phyloP scores from a whole-genome alignment of 139 green algal genomes.

The Dunaliella primolecta region DNA sequence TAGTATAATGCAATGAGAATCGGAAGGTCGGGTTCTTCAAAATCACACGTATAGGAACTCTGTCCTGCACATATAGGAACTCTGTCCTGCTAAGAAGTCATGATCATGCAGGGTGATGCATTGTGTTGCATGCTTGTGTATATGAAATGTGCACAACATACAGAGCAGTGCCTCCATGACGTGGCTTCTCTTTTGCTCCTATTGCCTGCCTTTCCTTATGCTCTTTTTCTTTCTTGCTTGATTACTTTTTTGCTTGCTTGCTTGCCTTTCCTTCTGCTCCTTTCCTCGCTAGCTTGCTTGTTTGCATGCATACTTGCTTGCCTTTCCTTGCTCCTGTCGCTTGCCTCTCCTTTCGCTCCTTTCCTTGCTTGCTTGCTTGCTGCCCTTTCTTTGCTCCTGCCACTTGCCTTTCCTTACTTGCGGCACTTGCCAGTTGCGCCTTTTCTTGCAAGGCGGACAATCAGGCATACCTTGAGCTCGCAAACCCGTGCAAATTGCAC shows the following conservation, averaged over 20 bases:
- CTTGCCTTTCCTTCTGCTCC: not conserved
- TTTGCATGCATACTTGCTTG: not conserved
- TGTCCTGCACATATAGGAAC: not conserved
- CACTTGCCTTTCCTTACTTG: no score
- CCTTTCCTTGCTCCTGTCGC: not conserved
- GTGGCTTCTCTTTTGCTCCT: not conserved
- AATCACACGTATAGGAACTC: not conserved
- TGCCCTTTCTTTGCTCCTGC: no score
- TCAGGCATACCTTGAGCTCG: slow-evolving; percentile 55
- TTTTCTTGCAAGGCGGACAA: not conserved
- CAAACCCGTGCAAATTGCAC: slow-evolving; percentile 46
- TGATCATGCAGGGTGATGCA: not conserved
- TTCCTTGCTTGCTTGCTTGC: not conserved
- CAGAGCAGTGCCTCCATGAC: not conserved
- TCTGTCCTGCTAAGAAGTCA: not conserved
- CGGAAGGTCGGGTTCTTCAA: no score
- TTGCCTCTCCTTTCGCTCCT: not conserved
- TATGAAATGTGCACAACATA: not conserved
- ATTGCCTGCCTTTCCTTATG: not conserved
- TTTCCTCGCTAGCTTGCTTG: not conserved
- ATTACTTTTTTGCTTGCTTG: not conserved
- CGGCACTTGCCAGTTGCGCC: not conserved
- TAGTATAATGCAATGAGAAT: no score
- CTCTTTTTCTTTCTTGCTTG: no score
- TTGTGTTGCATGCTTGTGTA: not conserved